Conservation (phyloP, 2,329 filamentous ascomycete genomes). For the Paracoccidioides brasiliensis region DNA sequence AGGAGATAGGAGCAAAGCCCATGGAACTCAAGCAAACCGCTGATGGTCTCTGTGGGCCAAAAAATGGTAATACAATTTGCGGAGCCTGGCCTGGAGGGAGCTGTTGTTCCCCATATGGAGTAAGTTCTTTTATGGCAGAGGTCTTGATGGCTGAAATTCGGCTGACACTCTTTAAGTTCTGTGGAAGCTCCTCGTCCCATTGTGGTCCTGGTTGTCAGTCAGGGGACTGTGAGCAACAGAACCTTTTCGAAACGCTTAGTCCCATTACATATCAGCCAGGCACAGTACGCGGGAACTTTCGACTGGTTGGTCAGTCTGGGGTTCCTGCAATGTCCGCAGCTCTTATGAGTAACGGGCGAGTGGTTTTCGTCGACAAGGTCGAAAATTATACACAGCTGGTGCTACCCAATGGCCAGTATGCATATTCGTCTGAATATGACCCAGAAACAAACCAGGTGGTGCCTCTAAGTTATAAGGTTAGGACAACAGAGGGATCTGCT, state of each 20-base stretch:
- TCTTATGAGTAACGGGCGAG: slow-evolving; percentile 45
- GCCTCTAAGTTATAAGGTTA: slow-evolving; percentile 35
- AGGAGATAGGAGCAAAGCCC: neutral
- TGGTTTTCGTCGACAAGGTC: slow-evolving; percentile 50
- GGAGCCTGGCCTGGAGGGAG: slow-evolving; percentile 40
- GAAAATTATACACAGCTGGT: slow-evolving; percentile 48
- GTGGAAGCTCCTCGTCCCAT: slow-evolving; percentile 33
- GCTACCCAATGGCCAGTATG: slow-evolving; percentile 41
- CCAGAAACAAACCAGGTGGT: slow-evolving; percentile 36
- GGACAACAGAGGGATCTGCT: neutral
- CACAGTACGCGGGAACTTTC: slow-evolving; percentile 35
- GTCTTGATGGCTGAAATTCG: neutral
- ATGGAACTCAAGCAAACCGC: neutral
- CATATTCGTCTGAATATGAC: slow-evolving; percentile 49
- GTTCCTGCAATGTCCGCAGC: slow-evolving; percentile 53
- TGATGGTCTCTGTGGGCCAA: slow-evolving; percentile 42
- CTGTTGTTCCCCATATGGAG: slow-evolving; percentile 47
- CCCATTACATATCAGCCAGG: slow-evolving; percentile 6
- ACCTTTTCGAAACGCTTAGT: neutral
- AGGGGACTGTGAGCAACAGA: slow-evolving; percentile 32
- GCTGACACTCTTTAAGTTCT: slow-evolving; percentile 15
- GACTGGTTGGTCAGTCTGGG: slow-evolving; percentile 41
- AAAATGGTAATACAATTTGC: slow-evolving; percentile 38
- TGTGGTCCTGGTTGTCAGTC: slow-evolving; percentile 46
- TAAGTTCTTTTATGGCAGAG: slow-evolving; percentile 22